These are phyloP conservation scores for Arxiozyma bovina DNA, from an alignment of 1,139 yeast genomes.

Conservation along the genomic window DNA sequence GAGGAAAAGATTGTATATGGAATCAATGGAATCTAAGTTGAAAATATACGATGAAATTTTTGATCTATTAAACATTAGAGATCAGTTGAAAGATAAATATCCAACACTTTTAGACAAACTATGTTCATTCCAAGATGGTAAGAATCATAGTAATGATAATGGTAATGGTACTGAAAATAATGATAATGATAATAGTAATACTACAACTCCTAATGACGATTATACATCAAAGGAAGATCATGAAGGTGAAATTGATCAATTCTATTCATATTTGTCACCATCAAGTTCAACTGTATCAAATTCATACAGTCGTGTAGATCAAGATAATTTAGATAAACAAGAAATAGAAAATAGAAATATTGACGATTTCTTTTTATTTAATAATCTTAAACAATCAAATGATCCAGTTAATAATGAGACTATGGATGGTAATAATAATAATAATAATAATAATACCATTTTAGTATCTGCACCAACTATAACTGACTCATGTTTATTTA, in stretches of 20 bases:
- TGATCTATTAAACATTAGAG: conserved; percentile 5
- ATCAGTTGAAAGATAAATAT: conserved; percentile 17
- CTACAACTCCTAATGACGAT: not conserved
- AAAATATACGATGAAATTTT: conserved; percentile 25
- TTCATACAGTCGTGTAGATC: not conserved
- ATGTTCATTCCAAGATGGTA: not conserved
- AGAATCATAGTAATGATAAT: not conserved
- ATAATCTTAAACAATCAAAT: not conserved
- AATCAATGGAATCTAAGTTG: conserved; percentile 53
- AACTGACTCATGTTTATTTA: not conserved
- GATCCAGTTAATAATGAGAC: not conserved
- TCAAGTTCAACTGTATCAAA: not conserved
- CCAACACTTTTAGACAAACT: conserved; percentile 5
- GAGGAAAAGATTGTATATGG: conserved; percentile 88
- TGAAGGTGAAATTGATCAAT: not conserved
- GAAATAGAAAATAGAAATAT: not conserved
- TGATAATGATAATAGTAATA: too few relatives aligned
- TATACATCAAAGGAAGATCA: not conserved
- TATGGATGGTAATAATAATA: too few relatives aligned
- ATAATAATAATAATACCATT: too few relatives aligned
- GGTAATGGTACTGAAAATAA: too few relatives aligned
- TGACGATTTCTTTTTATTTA: not conserved
- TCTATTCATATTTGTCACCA: not conserved
- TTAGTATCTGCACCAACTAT: not conserved
- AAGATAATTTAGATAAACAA: not conserved